A percentile compares a stretch with the other conserved stretches of the same genome.
Evolutionary conservation across 202 grass and related monocot species (phyloP).

Genomic region (Setaria italica): DNA sequence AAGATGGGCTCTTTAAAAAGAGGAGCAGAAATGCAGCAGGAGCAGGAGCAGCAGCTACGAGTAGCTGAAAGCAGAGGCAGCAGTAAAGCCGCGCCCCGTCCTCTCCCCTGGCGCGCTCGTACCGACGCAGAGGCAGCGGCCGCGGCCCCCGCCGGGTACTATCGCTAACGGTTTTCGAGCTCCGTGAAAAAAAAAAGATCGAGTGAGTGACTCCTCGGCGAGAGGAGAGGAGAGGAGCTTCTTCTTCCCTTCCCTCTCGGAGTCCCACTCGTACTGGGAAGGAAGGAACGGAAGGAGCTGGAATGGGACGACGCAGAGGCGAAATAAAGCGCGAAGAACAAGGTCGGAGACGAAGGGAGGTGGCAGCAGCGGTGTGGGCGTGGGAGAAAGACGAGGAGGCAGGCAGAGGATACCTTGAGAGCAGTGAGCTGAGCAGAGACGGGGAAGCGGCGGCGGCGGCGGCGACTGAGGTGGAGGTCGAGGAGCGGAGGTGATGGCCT

Average conservation of each 20-base stretch:
- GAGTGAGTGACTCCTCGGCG: neutral
- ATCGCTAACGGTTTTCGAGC: slow-evolving; percentile 66
- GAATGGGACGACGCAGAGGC: neutral
- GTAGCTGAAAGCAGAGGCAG: slow-evolving; percentile 46
- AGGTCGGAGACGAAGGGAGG: slow-evolving; percentile 23
- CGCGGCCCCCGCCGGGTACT: slow-evolving; percentile 20
- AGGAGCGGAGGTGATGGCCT: neutral
- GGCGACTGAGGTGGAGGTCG: neutral
- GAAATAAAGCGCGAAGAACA: slow-evolving; percentile 38
- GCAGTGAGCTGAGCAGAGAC: neutral
- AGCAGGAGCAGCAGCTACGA: slow-evolving; percentile 21
- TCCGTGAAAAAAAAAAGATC: slow-evolving; percentile 6
- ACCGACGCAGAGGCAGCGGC: neutral
- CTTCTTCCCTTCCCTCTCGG: neutral
- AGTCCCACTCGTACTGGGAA: neutral
- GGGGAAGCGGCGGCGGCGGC: neutral
- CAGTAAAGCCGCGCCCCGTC: slow-evolving; percentile 44
- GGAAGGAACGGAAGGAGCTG: neutral
- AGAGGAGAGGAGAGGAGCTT: neutral
- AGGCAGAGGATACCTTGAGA: slow-evolving; percentile 32
- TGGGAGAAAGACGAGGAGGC: neutral
- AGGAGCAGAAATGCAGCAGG: slow-evolving; percentile 42
- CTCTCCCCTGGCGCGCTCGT: slow-evolving; percentile 33
- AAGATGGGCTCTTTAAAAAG: slow-evolving; percentile 57
- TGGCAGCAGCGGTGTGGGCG: neutral